A percentile compares a stretch with the other conserved stretches of the same genome.
Evolutionary conservation across 2,329 filamentous ascomycete species (phyloP).

Genomic region (Trichoderma arundinaceum): DNA sequence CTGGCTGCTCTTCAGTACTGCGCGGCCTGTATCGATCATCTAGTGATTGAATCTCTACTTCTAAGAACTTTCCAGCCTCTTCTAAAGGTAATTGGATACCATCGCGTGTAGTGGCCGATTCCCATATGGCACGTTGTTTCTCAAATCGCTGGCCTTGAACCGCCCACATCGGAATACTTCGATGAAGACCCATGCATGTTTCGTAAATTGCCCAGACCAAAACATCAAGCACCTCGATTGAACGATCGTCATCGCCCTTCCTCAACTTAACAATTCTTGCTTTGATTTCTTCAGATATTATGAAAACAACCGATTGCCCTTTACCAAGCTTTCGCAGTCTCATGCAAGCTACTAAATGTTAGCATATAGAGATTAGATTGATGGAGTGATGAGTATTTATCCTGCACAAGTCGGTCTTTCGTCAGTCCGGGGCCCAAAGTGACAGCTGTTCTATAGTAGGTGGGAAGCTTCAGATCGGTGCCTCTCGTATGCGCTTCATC

Average conservation of each 20-base stretch:
- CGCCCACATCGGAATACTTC: conserved; percentile 63
- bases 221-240: conserved; percentile 63
- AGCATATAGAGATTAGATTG: conserved; percentile 66
- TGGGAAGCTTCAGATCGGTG: conserved; percentile 67
- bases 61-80: conserved; percentile 54
- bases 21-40: conserved; percentile 57
- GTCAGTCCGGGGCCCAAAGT: conserved; percentile 68
- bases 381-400: conserved; percentile 65
- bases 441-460: conserved; percentile 64
- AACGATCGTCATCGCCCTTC: no score
- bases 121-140: conserved; percentile 49
- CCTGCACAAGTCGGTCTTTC: conserved; percentile 73
- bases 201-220: conserved; percentile 65
- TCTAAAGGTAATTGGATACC: neutral
- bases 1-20: neutral
- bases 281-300: conserved; percentile 63
- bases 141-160: conserved; percentile 62
- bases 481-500: conserved; percentile 74
- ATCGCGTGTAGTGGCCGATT: neutral
- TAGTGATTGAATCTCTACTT: conserved; percentile 60
- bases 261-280: conserved; percentile 61
- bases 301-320: conserved; percentile 69
- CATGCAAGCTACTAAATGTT: conserved; percentile 68
- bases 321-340: conserved; percentile 71
- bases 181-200: conserved; percentile 57